phyloP scores from a whole-genome alignment of 1,139 yeast genomes.

The Taiozyma sp. region DNA sequence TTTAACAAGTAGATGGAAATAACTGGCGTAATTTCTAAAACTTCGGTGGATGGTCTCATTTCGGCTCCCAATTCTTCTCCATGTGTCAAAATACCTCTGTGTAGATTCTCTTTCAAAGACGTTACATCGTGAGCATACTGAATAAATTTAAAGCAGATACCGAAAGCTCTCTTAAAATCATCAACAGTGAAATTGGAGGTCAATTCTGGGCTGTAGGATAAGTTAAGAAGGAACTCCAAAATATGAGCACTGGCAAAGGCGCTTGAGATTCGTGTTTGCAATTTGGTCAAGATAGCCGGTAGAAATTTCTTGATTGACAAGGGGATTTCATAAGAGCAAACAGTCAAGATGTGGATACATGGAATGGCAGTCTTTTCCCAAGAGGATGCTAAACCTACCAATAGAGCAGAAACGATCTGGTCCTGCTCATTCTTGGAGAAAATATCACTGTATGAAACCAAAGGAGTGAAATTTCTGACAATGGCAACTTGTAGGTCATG shows the following conservation, averaged over 20 bases:
- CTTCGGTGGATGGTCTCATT: constrained; percentile 44
- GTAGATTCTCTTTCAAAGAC: constrained; percentile 23
- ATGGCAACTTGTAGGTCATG: constrained; percentile 66
- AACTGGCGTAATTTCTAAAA: constrained; percentile 38
- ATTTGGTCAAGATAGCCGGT: constrained; percentile 57
- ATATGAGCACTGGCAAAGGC: constrained; percentile 70
- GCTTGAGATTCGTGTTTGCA: constrained; percentile 73
- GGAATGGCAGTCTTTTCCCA: constrained; percentile 82
- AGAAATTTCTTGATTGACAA: constrained; percentile 65
- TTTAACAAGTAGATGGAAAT: constrained; percentile 58
- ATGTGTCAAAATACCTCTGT: constrained; percentile 27
- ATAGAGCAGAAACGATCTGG: constrained; percentile 58
- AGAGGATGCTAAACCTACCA: constrained; percentile 60
- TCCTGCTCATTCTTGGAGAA: constrained; percentile 66
- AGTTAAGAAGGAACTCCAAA: constrained; percentile 65
- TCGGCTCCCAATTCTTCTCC: constrained; percentile 41
- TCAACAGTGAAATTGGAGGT: constrained; percentile 72
- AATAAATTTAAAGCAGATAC: constrained; percentile 75
- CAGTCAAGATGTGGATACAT: constrained; percentile 68
- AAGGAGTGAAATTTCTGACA: constrained; percentile 60
- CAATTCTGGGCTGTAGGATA: constrained; percentile 62
- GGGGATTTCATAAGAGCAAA: constrained; percentile 81
- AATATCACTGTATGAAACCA: constrained; percentile 59
- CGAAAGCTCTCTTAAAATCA: constrained; percentile 77
- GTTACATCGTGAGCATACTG: constrained; percentile 60